These are phyloP conservation scores for Pseudevernia furfuracea DNA, from an alignment of 495 filamentous ascomycete species.

Conservation along the genomic window DNA sequence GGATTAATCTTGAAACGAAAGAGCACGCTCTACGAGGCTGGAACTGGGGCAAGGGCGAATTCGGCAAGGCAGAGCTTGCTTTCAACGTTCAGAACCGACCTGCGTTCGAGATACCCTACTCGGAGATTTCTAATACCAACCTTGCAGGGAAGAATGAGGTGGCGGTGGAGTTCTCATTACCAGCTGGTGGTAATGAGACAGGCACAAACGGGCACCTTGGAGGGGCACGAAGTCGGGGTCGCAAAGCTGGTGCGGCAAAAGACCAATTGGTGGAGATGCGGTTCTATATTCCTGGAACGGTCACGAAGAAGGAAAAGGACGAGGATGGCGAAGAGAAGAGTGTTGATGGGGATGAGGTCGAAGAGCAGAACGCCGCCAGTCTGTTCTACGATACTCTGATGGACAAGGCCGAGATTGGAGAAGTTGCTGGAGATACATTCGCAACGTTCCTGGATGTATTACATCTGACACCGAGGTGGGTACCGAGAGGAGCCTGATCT, in stretches of 20 bases:
- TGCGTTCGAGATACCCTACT: slow-evolving; percentile 95
- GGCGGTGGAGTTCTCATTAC: slow-evolving; percentile 84
- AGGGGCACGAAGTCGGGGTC: slow-evolving; percentile 69
- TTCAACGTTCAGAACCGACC: slow-evolving; percentile 98
- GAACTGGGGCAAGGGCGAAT: slow-evolving; percentile 99
- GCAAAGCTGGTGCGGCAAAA: slow-evolving; percentile 76
- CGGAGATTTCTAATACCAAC: slow-evolving; percentile 96
- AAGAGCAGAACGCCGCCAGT: slow-evolving; percentile 88
- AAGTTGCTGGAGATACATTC: slow-evolving; percentile 93
- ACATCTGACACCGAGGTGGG: slow-evolving; percentile 90
- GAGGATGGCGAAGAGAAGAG: slow-evolving; percentile 63
- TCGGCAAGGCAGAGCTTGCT: slow-evolving; percentile 84
- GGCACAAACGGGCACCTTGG: slow-evolving; percentile 68
- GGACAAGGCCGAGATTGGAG: slow-evolving; percentile 98
- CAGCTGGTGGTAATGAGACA: slow-evolving; percentile 55
- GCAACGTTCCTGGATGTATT: slow-evolving; percentile 96
- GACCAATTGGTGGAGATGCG: slow-evolving; percentile 98
- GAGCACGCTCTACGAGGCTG: slow-evolving; percentile 94
- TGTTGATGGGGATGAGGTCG: slow-evolving; percentile 58
- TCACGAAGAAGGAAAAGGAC: slow-evolving; percentile 71
- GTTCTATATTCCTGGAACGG: slow-evolving; percentile 94
- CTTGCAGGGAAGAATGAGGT: slow-evolving; percentile 97
- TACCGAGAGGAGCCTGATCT: slow-evolving; percentile 5
- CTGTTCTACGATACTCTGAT: slow-evolving; percentile 95
- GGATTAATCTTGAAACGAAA: slow-evolving; percentile 78